A percentile compares a stretch with the other conserved stretches of the same genome.
These are phyloP conservation scores for Termitomyces sp. DNA, from an alignment of 768 basidiomycete genomes.

Conservation along the genomic window DNA sequence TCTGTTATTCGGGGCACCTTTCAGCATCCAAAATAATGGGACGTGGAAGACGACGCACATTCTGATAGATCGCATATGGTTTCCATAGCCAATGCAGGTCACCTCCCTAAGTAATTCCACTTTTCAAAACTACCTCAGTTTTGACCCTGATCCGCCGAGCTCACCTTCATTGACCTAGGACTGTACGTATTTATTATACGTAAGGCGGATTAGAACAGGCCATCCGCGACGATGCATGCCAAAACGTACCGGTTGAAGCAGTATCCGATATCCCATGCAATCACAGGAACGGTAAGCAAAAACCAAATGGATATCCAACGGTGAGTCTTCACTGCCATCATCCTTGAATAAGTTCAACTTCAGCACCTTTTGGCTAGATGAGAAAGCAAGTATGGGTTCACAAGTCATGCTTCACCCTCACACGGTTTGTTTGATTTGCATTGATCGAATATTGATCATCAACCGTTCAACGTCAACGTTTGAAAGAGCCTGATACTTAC, in stretches of 20 bases:
- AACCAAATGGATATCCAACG: slow-evolving; percentile 71
- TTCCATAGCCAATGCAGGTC: slow-evolving; percentile 92
- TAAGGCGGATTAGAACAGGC: background rate
- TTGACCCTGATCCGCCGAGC: background rate
- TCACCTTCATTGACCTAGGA: slow-evolving; percentile 73
- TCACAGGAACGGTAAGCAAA: slow-evolving; percentile 55
- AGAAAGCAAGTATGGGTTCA: background rate
- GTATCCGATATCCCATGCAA: slow-evolving; percentile 80
- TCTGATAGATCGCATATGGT: slow-evolving; percentile 76
- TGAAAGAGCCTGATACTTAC: too few species aligned
- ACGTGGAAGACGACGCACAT: slow-evolving; percentile 37
- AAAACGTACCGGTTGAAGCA: slow-evolving; percentile 69
- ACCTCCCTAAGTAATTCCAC: slow-evolving; percentile 54
- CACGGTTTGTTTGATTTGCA: background rate
- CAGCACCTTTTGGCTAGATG: background rate
- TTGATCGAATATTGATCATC: too few species aligned
- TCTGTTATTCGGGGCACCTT: slow-evolving; percentile 11
- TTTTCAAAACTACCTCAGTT: background rate
- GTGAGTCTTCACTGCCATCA: slow-evolving; percentile 48
- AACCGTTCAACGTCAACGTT: too few species aligned
- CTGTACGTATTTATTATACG: slow-evolving; percentile 43
- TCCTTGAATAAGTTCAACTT: background rate
- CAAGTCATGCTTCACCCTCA: background rate
- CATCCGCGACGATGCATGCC: background rate
- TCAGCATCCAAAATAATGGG: slow-evolving; percentile 16